Evolutionary conservation across 306 rosid genomes (phyloP).

Genomic region (Alnus glutinosa): DNA sequence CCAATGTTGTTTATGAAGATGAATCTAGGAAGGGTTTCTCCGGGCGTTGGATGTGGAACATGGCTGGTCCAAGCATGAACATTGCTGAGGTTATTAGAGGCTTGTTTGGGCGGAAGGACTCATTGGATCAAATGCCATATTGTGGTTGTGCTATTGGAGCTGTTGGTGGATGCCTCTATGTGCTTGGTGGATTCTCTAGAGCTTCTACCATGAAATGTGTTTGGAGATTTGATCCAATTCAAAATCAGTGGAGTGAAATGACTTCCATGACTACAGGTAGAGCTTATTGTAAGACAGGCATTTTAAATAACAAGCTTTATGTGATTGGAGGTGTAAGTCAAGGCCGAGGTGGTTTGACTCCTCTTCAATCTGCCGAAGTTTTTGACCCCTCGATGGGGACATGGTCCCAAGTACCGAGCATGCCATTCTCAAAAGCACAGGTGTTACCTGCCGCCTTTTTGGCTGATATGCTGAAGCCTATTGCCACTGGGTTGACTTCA

Average conservation of each 20-base stretch:
- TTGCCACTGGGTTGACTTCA: slow-evolving; percentile 86
- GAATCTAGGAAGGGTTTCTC: slow-evolving; percentile 55
- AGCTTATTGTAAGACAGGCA: slow-evolving; percentile 88
- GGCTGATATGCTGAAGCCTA: slow-evolving; percentile 88
- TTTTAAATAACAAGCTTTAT: slow-evolving; percentile 81
- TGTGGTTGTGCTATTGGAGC: slow-evolving; percentile 87
- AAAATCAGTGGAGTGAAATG: slow-evolving; percentile 69
- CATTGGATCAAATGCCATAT: slow-evolving; percentile 82
- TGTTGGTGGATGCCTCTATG: slow-evolving; percentile 84
- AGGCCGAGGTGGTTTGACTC: slow-evolving; percentile 75
- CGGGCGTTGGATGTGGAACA: slow-evolving; percentile 67
- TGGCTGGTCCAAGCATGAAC: slow-evolving; percentile 66
- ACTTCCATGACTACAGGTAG: slow-evolving; percentile 77
- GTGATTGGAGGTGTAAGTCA: slow-evolving; percentile 94
- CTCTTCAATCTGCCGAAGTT: slow-evolving; percentile 94
- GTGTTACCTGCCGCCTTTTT: slow-evolving; percentile 72
- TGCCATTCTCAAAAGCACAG: slow-evolving; percentile 93
- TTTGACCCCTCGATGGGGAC: slow-evolving; percentile 66
- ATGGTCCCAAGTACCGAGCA: slow-evolving; percentile 82
- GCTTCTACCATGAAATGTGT: slow-evolving; percentile 79
- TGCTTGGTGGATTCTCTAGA: slow-evolving; percentile 86
- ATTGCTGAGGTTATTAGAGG: slow-evolving; percentile 75
- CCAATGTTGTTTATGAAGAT: slow-evolving; percentile 54
- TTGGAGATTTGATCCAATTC: slow-evolving; percentile 72
- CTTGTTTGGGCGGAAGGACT: slow-evolving; percentile 76